Evolutionary conservation across 2,329 filamentous ascomycete genomes (phyloP), one percentile per base, ranked within the genome.

Genomic region (Diaporthe caulivora): DNA sequence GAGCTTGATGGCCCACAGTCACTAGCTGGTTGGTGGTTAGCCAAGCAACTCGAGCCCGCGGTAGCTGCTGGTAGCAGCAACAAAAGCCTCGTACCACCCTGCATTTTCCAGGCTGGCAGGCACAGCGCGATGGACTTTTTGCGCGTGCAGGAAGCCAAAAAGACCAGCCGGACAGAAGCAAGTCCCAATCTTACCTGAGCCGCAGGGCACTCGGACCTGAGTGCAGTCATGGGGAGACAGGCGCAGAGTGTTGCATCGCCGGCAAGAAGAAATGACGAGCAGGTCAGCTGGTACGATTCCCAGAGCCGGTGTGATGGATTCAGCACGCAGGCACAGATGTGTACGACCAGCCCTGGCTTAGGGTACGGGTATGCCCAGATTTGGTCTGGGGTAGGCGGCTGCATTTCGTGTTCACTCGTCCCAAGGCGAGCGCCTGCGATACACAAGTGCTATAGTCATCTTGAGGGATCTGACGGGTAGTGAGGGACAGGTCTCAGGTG

Each of bases 251-350:
- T 60, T 60, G 68, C 68, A 60, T 68, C 34, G 34, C 24, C 42
- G 42, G 31, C 31, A 26, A 53, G 26, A 37, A 31, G 18, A 47
- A 62, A 68, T 26, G n/a, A 26, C 17, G 29, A 53, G 26, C 51
- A 55, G 31, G 62, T 72, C 70, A 72, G 65, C 17, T 47, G 70
- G 29, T 72, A 37, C 37, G 11, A 26, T 31, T 55, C 40, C 51
- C 24, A 40, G 26, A 55, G 53, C 62, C 70, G 70, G 70, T 72
- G 70, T 68, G 62, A 72, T 44, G 40, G 18, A 67, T 53, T 29
- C 44, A 62, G 37, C 34, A 55, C 34, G 21, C 34, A 72, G 47
- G 70, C 60, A 69, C 44, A 71, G 26, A 21, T 47, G 53, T 47
- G 51, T 24, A 26, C 31, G 44, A 51, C 47, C 62, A 51, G 62